A percentile compares a stretch with the other conserved stretches of the same genome.
phyloP scores from a whole-genome alignment of 2,329 filamentous ascomycete species.

The Exophiala viscosa region DNA sequence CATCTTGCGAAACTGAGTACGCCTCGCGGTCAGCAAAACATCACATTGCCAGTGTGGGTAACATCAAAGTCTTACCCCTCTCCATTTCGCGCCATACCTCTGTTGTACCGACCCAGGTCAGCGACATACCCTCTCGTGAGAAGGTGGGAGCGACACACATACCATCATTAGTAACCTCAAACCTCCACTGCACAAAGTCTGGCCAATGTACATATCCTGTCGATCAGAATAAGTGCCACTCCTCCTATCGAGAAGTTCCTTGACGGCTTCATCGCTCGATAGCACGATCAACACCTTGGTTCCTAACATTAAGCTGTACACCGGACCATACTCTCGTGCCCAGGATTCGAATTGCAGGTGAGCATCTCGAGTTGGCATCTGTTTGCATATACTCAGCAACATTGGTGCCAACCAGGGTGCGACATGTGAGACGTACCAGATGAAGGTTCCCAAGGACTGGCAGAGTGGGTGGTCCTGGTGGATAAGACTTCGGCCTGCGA shows the following conservation, averaged over 20 bases:
- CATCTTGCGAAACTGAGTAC: conserved; percentile 30
- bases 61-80: conserved; percentile 5
- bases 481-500: conserved; percentile 29
- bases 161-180: conserved; percentile 33
- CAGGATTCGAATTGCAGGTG: conserved; percentile 51
- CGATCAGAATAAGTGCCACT: conserved; percentile 50
- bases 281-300: conserved; percentile 48
- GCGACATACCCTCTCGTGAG: neutral
- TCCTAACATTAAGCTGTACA: conserved; percentile 52
- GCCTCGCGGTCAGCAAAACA: too few species aligned
- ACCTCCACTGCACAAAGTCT: conserved; percentile 31
- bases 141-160: neutral
- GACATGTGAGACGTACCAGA: conserved; percentile 25
- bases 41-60: neutral
- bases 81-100: conserved; percentile 31
- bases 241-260: conserved; percentile 51
- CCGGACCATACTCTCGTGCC: conserved; percentile 50
- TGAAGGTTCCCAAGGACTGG: conserved; percentile 53
- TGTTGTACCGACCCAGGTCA: neutral
- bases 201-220: conserved; percentile 44
- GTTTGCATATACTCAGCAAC: neutral
- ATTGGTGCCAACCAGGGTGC: neutral
- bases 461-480: conserved; percentile 50
- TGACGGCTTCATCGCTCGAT: conserved; percentile 44
- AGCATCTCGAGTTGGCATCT: conserved; percentile 41